phyloP scores from a whole-genome alignment of 1,284 basidiomycete species.

The Porodaedalea pini region DNA sequence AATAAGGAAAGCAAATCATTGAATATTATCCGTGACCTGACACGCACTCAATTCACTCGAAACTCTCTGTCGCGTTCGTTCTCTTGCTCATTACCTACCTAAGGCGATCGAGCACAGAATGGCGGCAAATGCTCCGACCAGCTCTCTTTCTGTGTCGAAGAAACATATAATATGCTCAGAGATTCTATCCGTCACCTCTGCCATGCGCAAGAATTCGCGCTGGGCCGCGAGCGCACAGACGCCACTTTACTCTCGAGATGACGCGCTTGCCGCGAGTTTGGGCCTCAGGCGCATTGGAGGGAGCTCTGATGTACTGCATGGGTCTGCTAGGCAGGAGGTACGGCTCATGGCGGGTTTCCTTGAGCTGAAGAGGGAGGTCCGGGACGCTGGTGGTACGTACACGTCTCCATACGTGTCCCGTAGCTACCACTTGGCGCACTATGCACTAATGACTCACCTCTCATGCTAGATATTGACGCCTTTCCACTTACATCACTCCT shows the following conservation, averaged over 20 bases:
- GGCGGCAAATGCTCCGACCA: constrained; percentile 1
- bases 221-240: constrained; percentile 76
- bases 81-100: constrained; percentile 2
- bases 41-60: not conserved
- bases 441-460: constrained; percentile 20
- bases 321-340: constrained; percentile 56
- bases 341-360: constrained; percentile 91
- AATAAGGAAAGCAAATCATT: constrained; percentile 5
- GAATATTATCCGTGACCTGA: not conserved
- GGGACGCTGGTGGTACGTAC: constrained; percentile 67
- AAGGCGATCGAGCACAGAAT: not conserved
- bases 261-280: constrained; percentile 66
- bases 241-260: constrained; percentile 48
- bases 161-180: constrained; percentile 85
- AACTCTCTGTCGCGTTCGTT: constrained; percentile 11
- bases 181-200: constrained; percentile 87
- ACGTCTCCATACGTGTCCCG: not conserved
- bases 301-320: constrained; percentile 34
- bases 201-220: constrained; percentile 96
- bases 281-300: constrained; percentile 62
- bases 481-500: constrained; percentile 61
- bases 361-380: constrained; percentile 74
- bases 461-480: constrained; percentile 50
- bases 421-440: not conserved
- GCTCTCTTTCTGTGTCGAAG: constrained; percentile 40